phyloP scores from a whole-genome alignment of 202 grass and related monocot species.

The Carex sylvatica region DNA sequence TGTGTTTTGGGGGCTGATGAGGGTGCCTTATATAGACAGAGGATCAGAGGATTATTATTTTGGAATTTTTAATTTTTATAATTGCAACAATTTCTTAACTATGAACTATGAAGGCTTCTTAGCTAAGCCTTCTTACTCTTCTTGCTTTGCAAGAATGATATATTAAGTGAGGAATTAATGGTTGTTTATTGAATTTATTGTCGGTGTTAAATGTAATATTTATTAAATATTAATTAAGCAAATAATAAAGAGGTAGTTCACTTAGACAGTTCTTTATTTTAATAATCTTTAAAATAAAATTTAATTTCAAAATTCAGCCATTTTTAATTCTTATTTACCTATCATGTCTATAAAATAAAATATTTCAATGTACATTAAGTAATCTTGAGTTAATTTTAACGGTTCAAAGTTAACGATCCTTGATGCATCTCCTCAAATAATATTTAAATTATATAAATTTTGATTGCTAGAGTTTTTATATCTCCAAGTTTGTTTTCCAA shows the following conservation, averaged over 20 bases:
- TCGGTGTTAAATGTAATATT: not conserved
- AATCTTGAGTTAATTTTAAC: no score
- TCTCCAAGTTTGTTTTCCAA: no score
- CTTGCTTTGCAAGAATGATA: not conserved
- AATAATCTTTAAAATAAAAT: not conserved
- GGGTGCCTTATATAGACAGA: slow-evolving; percentile 49
- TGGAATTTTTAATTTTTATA: not conserved
- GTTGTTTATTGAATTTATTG: not conserved
- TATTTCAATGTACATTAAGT: no score
- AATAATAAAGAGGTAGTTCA: no score
- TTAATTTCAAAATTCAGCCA: no score
- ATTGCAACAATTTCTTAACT: not conserved
- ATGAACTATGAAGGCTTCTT: not conserved
- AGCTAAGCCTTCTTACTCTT: not conserved
- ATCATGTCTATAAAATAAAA: no score
- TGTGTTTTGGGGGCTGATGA: not conserved
- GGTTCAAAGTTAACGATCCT: no score
- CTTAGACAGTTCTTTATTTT: no score
- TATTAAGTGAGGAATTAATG: not conserved
- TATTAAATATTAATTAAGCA: not conserved
- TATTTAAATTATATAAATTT: no score
- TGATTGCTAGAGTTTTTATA: no score
- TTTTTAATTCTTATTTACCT: no score
- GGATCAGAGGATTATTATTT: not conserved
- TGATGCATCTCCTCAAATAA: no score